These are phyloP conservation scores for Hypoxylon sp. DNA, from an alignment of 2,329 filamentous ascomycete genomes.

Conservation along the genomic window DNA sequence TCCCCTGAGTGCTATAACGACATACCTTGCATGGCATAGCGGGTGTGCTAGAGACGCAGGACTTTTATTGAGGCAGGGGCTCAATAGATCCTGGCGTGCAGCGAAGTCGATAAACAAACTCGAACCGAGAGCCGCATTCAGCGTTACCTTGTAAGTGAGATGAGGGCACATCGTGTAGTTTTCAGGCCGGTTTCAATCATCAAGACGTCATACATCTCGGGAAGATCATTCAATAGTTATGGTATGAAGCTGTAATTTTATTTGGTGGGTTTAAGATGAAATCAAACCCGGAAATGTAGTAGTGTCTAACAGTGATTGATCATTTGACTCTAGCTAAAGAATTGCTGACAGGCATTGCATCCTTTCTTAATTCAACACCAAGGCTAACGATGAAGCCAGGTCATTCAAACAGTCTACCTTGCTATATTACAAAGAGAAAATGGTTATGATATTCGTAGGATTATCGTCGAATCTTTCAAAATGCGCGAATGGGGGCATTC, in stretches of 20 bases:
- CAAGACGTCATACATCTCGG: neutral
- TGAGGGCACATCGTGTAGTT: conserved; percentile 1
- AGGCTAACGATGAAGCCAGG: neutral
- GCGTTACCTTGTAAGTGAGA: conserved; percentile 14
- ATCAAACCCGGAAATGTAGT: neutral
- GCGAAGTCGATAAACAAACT: conserved; percentile 9
- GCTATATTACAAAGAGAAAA: neutral
- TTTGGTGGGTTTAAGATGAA: neutral
- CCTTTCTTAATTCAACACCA: neutral
- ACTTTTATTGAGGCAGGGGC: conserved; percentile 22
- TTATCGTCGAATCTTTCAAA: neutral
- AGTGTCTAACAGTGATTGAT: neutral
- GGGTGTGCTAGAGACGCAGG: conserved; percentile 27
- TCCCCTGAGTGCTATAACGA: conserved; percentile 23
- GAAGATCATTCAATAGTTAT: neutral
- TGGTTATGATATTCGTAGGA: neutral
- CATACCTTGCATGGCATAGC: conserved; percentile 33
- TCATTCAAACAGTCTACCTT: neutral
- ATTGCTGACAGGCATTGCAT: neutral
- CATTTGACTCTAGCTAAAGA: neutral
- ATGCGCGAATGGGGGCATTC: neutral
- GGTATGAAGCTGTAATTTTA: neutral
- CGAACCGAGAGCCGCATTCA: conserved; percentile 29
- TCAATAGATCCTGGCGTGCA: conserved; percentile 14
- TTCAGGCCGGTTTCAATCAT: neutral